Percentiles rank a stretch among this genome's conserved stretches.
phyloP scores from a whole-genome alignment of 176 grass and related monocot species.

The Luzula sylvatica region DNA sequence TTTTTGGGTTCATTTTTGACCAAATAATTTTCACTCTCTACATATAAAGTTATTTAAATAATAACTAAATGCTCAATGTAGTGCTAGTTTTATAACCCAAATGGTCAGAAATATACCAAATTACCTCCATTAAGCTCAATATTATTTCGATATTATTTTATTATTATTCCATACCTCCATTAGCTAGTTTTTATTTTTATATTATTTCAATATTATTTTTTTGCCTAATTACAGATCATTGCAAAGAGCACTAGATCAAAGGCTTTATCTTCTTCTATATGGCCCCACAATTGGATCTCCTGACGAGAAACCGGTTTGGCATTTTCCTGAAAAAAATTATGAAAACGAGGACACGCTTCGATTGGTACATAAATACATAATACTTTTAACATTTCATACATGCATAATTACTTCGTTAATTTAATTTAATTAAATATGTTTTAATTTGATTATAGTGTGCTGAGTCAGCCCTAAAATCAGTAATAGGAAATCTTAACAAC shows the following conservation, averaged over 20 bases:
- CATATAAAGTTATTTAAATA: too few relatives aligned
- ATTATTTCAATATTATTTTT: neutral
- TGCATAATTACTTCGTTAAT: neutral
- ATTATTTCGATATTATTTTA: neutral
- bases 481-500: slow-evolving; percentile 62
- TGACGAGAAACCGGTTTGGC: slow-evolving; percentile 67
- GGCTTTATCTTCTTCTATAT: slow-evolving; percentile 87
- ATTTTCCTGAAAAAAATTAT: slow-evolving; percentile 91
- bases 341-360: slow-evolving; percentile 81
- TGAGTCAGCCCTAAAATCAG: slow-evolving; percentile 67
- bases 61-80: too few relatives aligned
- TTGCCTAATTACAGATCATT: slow-evolving; percentile 47
- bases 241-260: slow-evolving; percentile 77
- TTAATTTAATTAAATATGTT: slow-evolving; percentile 1
- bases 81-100: too few relatives aligned
- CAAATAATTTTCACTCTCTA: neutral
- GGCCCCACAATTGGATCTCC: slow-evolving; percentile 44
- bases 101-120: too few relatives aligned
- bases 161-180: neutral
- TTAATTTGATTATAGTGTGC: slow-evolving; percentile 61
- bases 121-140: too few relatives aligned
- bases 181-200: too few relatives aligned
- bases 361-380: slow-evolving; percentile 29
- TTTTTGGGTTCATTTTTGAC: slow-evolving; percentile 4
- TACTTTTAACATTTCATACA: neutral